Evolutionary conservation across 169 alveolate species (phyloP).

Genomic region (Plasmodium vivax): DNA sequence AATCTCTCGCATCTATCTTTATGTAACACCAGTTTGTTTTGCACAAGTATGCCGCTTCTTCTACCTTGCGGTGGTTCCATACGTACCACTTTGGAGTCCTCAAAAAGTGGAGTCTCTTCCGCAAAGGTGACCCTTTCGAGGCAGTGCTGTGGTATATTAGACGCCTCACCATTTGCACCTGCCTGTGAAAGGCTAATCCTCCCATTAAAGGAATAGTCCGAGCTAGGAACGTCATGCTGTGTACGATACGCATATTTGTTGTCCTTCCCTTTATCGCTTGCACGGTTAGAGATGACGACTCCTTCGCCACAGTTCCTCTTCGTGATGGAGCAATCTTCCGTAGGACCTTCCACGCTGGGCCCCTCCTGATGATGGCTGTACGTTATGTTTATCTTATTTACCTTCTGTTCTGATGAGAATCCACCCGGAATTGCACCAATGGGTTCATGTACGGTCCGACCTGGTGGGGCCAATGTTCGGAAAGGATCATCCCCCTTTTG

Average conservation of each 20-base stretch:
- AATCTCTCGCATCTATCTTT: constrained; percentile 1
- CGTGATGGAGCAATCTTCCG: neutral
- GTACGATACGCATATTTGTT: neutral
- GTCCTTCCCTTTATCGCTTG: neutral
- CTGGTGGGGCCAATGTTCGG: neutral
- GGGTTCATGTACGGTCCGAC: neutral
- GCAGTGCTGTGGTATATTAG: neutral
- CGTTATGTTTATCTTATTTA: constrained; percentile 11
- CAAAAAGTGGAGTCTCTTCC: neutral
- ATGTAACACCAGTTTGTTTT: neutral
- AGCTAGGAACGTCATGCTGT: neutral
- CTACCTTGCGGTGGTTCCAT: neutral
- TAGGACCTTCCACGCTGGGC: neutral
- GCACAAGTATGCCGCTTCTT: neutral
- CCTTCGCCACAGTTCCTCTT: neutral
- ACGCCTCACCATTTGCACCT: neutral
- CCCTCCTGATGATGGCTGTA: neutral
- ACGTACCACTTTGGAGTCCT: neutral
- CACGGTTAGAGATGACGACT: neutral
- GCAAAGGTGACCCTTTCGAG: neutral
- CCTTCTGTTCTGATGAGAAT: neutral
- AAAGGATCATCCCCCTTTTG: neutral
- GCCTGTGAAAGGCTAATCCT: neutral
- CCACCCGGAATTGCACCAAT: constrained; percentile 9
- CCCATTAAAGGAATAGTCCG: constrained; percentile 15